A percentile compares a stretch with the other conserved stretches of the same genome.
Evolutionary conservation across 768 basidiomycete genomes (phyloP).

Genomic region (Boletus edulis): DNA sequence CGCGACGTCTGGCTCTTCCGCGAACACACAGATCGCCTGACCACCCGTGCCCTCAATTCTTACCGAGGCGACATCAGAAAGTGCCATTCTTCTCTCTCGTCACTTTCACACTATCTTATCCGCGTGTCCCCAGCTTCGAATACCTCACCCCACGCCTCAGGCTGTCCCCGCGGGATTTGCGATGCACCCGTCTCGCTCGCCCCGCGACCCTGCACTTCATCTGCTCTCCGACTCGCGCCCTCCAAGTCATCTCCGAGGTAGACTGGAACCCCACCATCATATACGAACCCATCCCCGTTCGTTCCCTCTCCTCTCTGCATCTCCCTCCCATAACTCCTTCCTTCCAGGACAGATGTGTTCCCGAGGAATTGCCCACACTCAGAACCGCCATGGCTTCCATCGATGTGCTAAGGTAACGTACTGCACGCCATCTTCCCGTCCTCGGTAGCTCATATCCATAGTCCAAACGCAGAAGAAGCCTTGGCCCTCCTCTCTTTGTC

Average conservation of each 20-base stretch:
- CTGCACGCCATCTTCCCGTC: not conserved
- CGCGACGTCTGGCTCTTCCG: constrained; percentile 77
- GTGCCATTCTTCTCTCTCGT: constrained; percentile 37
- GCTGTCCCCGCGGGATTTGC: constrained; percentile 68
- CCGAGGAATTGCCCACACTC: constrained; percentile 73
- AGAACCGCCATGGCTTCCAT: constrained; percentile 55
- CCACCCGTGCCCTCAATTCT: constrained; percentile 70
- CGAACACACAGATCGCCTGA: constrained; percentile 49
- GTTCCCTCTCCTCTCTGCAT: constrained; percentile 23
- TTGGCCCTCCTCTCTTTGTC: constrained; percentile 61
- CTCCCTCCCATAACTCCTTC: not conserved
- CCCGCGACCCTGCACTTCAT: constrained; percentile 74
- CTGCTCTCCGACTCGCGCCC: constrained; percentile 75
- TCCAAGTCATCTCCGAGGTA: constrained; percentile 64
- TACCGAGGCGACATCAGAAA: constrained; percentile 72
- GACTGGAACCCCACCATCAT: constrained; percentile 67
- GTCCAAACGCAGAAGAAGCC: constrained; percentile 88
- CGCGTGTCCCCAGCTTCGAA: constrained; percentile 53
- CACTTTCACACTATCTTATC: constrained; percentile 4
- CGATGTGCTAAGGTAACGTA: constrained; percentile 60
- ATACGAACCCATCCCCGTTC: constrained; percentile 86
- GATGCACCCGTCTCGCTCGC: constrained; percentile 46
- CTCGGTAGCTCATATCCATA: constrained; percentile 26
- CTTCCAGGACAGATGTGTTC: constrained; percentile 69
- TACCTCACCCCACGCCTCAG: constrained; percentile 73